Percentiles rank a stretch among this genome's conserved stretches.
phyloP scores from a whole-genome alignment of 495 filamentous ascomycete genomes.

The Xylaria sp. region DNA sequence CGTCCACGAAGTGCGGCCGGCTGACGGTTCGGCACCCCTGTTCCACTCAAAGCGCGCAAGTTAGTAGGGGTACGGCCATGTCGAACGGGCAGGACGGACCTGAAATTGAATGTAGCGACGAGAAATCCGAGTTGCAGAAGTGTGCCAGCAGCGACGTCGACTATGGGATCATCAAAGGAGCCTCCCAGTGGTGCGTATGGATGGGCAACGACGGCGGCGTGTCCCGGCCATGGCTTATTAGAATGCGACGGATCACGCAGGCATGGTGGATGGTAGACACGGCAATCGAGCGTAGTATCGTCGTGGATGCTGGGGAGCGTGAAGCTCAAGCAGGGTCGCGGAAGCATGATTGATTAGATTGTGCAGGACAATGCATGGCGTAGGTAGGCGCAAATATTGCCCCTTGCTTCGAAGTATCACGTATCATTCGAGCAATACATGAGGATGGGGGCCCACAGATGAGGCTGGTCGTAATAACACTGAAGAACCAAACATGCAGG shows the following conservation, averaged over 20 bases:
- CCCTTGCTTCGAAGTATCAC: background rate
- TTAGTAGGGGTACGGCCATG: background rate
- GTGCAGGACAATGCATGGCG: slow-evolving; percentile 10
- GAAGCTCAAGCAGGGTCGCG: slow-evolving; percentile 70
- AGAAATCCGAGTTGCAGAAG: slow-evolving; percentile 73
- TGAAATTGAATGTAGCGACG: slow-evolving; percentile 92
- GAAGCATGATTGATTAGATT: slow-evolving; percentile 41
- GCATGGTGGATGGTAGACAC: slow-evolving; percentile 73
- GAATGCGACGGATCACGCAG: slow-evolving; percentile 38
- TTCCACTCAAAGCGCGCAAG: slow-evolving; percentile 16
- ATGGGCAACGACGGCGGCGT: slow-evolving; percentile 84
- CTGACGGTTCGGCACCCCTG: slow-evolving; percentile 80
- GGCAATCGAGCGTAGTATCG: slow-evolving; percentile 73
- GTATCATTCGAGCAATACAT: background rate
- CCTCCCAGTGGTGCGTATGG: slow-evolving; percentile 91
- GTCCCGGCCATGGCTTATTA: slow-evolving; percentile 48
- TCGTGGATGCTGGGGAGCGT: slow-evolving; percentile 87
- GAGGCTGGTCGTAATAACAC: background rate
- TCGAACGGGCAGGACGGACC: slow-evolving; percentile 57
- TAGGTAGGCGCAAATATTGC: background rate
- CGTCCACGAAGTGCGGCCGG: slow-evolving; percentile 84
- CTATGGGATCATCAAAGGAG: slow-evolving; percentile 80
- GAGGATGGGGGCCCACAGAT: background rate
- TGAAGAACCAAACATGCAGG: background rate
- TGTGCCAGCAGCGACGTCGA: slow-evolving; percentile 66